Conservation (phyloP, 306 rosid genomes). For the Cucumis hystrix region DNA sequence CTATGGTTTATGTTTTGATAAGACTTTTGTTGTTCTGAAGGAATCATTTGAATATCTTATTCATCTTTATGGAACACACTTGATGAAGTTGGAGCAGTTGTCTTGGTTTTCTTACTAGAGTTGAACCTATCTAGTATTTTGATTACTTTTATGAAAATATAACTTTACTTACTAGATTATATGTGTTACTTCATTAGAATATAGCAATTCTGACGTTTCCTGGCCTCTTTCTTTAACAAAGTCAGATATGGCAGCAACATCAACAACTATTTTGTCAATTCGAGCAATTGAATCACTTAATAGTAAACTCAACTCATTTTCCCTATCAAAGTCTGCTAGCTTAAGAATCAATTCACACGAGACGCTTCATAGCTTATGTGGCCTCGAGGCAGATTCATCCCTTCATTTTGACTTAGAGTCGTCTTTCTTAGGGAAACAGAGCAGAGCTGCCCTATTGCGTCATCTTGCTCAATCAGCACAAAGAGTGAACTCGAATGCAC, state of each 20-base stretch:
- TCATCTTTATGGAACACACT: not conserved
- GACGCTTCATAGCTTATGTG: slow-evolving; percentile 46
- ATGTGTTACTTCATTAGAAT: not conserved
- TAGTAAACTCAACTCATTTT: slow-evolving; percentile 29
- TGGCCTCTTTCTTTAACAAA: slow-evolving; percentile 8
- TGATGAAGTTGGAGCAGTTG: not conserved
- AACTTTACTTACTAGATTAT: not conserved
- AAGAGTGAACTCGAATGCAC: slow-evolving; percentile 21
- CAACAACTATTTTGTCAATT: slow-evolving; percentile 44
- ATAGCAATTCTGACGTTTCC: not conserved
- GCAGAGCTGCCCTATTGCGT: slow-evolving; percentile 30
- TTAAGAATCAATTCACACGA: slow-evolving; percentile 36
- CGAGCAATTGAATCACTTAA: slow-evolving; percentile 34
- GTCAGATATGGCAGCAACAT: slow-evolving; percentile 56
- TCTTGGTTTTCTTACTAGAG: not conserved
- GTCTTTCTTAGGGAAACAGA: slow-evolving; percentile 50
- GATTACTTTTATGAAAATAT: not conserved
- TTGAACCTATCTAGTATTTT: not conserved
- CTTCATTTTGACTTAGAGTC: slow-evolving; percentile 28
- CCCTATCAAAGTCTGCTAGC: slow-evolving; percentile 35
- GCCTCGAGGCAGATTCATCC: slow-evolving; percentile 46
- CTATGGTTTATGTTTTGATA: not conserved
- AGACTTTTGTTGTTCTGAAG: not conserved
- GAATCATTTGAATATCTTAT: not conserved
- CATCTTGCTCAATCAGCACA: slow-evolving; percentile 43